Percentiles rank a stretch among this genome's conserved stretches.
phyloP scores from a whole-genome alignment of 345 rosid genomes.

The Turritis glabra region DNA sequence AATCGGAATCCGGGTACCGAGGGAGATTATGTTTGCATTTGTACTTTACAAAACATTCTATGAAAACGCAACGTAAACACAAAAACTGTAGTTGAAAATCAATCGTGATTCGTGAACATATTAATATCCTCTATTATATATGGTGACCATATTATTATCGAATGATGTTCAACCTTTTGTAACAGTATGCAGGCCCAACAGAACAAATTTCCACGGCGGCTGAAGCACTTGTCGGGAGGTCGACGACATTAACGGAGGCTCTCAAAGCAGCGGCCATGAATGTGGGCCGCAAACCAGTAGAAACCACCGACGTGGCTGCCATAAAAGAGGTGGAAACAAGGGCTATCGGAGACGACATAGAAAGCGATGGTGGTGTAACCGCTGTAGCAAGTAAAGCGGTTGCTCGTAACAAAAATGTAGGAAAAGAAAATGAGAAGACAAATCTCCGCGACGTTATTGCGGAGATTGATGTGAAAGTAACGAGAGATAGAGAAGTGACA shows the following conservation, averaged over 20 bases:
- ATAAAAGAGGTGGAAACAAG: constrained; percentile 35
- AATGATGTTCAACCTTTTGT: neutral
- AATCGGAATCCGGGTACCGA: too few species aligned
- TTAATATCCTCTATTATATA: too few species aligned
- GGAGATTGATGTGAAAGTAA: constrained; percentile 27
- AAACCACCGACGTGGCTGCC: constrained; percentile 30
- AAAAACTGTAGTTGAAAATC: too few species aligned
- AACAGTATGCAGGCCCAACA: constrained; percentile 15
- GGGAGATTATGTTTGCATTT: too few species aligned
- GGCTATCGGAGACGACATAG: neutral
- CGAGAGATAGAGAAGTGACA: constrained; percentile 22
- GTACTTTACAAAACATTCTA: too few species aligned
- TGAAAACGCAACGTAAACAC: too few species aligned
- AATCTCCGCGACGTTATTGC: constrained; percentile 25
- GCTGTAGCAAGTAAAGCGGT: constrained; percentile 14
- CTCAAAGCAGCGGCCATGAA: constrained; percentile 37
- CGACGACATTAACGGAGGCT: constrained; percentile 35
- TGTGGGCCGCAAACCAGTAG: constrained; percentile 21
- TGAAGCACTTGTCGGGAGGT: constrained; percentile 30
- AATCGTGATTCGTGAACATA: too few species aligned
- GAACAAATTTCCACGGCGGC: constrained; percentile 29
- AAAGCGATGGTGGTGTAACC: neutral
- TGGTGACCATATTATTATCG: too few species aligned
- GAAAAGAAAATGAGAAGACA: neutral
- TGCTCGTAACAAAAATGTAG: neutral